Evolutionary conservation across 148 eudicot genomes (phyloP).

Genomic region (Heliamphora exappendiculata): DNA sequence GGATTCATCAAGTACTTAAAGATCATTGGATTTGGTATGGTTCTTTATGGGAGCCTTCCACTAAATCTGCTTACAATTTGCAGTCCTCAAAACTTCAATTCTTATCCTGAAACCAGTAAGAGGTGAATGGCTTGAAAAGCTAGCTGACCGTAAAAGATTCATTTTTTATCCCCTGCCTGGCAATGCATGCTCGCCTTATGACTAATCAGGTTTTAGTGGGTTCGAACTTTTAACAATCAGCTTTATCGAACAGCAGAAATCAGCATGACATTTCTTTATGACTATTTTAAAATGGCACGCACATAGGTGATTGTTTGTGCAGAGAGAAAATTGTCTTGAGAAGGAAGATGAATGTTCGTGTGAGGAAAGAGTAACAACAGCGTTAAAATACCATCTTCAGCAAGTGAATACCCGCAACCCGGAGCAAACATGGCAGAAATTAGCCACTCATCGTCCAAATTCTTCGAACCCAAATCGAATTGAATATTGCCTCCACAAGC

Average conservation of each 20-base stretch:
- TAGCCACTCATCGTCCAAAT: background rate
- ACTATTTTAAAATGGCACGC: background rate
- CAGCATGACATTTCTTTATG: too few relatives aligned
- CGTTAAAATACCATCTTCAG: background rate
- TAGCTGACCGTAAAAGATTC: background rate
- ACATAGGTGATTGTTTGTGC: background rate
- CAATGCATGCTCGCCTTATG: background rate
- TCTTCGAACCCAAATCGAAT: background rate
- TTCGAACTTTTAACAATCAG: background rate
- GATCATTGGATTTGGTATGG: background rate
- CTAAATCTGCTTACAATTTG: background rate
- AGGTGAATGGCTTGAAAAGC: background rate
- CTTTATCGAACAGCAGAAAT: too few relatives aligned
- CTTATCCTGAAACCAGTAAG: background rate
- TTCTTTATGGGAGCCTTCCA: background rate
- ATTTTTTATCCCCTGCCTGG: background rate
- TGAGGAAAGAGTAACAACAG: too few relatives aligned
- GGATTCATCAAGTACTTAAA: background rate
- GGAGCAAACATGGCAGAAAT: background rate
- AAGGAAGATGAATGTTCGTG: background rate
- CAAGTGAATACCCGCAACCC: background rate
- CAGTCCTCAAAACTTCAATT: background rate
- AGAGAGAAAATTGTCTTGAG: background rate
- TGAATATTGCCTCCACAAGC: background rate
- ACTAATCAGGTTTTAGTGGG: background rate